These are phyloP conservation scores for Backusella luteola DNA, from an alignment of 192 early-diverging fungal genomes.

Conservation along the genomic window DNA sequence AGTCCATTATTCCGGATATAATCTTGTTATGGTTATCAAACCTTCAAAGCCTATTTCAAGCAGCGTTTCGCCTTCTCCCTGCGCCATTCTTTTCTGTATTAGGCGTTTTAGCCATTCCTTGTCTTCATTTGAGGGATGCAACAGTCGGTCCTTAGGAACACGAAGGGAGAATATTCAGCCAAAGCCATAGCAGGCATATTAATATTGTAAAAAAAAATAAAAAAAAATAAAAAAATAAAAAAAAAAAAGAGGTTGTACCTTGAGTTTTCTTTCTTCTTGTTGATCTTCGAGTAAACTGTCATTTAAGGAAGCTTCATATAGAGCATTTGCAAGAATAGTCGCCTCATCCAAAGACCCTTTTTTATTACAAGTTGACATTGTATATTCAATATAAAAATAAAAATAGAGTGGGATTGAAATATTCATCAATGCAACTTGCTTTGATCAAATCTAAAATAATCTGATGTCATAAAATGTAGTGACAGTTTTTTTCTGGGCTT, in stretches of 20 bases:
- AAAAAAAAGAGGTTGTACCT: neutral
- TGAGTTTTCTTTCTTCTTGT: neutral
- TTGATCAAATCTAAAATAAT: neutral
- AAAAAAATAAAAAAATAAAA: too few relatives aligned
- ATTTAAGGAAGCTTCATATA: neutral
- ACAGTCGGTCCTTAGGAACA: slow-evolving; percentile 39
- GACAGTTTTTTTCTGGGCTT: neutral
- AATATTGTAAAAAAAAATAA: too few relatives aligned
- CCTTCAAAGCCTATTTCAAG: slow-evolving; percentile 77
- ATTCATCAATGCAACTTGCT: neutral
- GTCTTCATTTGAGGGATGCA: slow-evolving; percentile 44
- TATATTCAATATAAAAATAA: neutral
- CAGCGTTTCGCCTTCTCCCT: slow-evolving; percentile 71
- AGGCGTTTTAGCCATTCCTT: slow-evolving; percentile 41
- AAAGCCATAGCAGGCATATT: too few relatives aligned
- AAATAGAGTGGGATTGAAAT: neutral
- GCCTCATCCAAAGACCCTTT: neutral
- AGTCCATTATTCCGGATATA: neutral
- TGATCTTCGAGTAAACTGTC: neutral
- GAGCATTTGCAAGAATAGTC: neutral
- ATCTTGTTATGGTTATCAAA: slow-evolving; percentile 15
- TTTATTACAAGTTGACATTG: neutral
- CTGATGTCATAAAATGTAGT: neutral
- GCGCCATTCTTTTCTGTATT: slow-evolving; percentile 47
- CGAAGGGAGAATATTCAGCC: too few relatives aligned